phyloP scores from a whole-genome alignment of 768 basidiomycete genomes.

The Melanogaster broomeanus region DNA sequence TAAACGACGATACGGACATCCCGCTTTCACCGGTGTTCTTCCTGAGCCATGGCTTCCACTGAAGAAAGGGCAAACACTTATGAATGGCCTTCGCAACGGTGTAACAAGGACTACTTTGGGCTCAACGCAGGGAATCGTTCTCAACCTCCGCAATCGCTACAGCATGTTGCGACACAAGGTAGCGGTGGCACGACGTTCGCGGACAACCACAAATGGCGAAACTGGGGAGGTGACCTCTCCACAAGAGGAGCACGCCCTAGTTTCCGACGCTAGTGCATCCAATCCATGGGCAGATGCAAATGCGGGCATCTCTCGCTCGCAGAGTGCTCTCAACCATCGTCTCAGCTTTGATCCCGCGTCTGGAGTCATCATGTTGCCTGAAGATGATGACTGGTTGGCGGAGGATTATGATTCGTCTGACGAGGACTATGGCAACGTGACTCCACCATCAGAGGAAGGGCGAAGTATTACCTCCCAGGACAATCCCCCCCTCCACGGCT shows the following conservation, averaged over 20 bases:
- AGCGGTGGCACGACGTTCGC: slow-evolving; percentile 9
- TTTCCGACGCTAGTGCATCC: slow-evolving; percentile 27
- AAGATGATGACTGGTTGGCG: slow-evolving; percentile 65
- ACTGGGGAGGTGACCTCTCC: neutral
- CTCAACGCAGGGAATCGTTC: slow-evolving; percentile 68
- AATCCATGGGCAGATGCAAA: slow-evolving; percentile 65
- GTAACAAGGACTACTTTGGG: slow-evolving; percentile 41
- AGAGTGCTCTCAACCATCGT: slow-evolving; percentile 48
- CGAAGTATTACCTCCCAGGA: slow-evolving; percentile 21
- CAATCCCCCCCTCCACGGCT: slow-evolving; percentile 12
- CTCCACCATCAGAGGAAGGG: slow-evolving; percentile 23
- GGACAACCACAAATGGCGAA: slow-evolving; percentile 7
- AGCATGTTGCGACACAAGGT: slow-evolving; percentile 48
- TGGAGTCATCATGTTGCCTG: slow-evolving; percentile 87
- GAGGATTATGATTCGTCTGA: slow-evolving; percentile 52
- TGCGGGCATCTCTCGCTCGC: slow-evolving; percentile 21
- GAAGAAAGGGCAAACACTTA: slow-evolving; percentile 77
- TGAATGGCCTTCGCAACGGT: slow-evolving; percentile 48
- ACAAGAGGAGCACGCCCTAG: slow-evolving; percentile 21
- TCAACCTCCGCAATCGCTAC: slow-evolving; percentile 76
- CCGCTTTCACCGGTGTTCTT: slow-evolving; percentile 89
- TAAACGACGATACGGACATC: slow-evolving; percentile 92
- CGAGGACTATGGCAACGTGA: slow-evolving; percentile 42
- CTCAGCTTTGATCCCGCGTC: slow-evolving; percentile 85
- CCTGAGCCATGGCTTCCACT: slow-evolving; percentile 95